Percentiles rank a stretch among this genome's conserved stretches.
Evolutionary conservation across 2,329 filamentous ascomycete genomes (phyloP).

Genomic region (Daldinia sp.): DNA sequence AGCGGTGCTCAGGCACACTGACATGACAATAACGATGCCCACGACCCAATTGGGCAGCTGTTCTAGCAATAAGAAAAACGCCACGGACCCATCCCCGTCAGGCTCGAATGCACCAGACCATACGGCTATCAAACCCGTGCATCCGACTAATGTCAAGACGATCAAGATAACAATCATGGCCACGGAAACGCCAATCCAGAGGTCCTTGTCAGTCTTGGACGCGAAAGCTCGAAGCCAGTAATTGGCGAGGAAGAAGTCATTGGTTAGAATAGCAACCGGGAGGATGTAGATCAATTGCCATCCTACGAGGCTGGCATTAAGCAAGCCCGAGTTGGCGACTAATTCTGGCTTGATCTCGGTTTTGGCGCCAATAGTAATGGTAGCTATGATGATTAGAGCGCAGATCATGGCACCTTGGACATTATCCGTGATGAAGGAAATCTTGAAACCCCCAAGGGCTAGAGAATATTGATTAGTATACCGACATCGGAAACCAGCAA

Average conservation of each 20-base stretch:
- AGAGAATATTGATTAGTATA: slow-evolving; percentile 17
- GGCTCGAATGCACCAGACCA: slow-evolving; percentile 77
- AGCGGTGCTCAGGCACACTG: slow-evolving; percentile 77
- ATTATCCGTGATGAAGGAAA: slow-evolving; percentile 85
- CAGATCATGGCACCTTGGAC: slow-evolving; percentile 83
- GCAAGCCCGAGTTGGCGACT: slow-evolving; percentile 72
- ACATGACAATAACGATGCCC: slow-evolving; percentile 82
- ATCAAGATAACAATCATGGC: slow-evolving; percentile 71
- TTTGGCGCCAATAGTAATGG: slow-evolving; percentile 79
- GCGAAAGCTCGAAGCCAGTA: slow-evolving; percentile 89
- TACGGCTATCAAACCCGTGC: slow-evolving; percentile 76
- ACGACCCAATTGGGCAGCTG: slow-evolving; percentile 82
- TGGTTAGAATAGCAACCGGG: slow-evolving; percentile 80
- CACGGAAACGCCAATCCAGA: slow-evolving; percentile 76
- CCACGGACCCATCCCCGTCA: slow-evolving; percentile 70
- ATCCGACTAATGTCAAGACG: slow-evolving; percentile 77
- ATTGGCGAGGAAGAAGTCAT: slow-evolving; percentile 85
- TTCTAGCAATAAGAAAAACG: slow-evolving; percentile 78
- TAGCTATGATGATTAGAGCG: slow-evolving; percentile 76
- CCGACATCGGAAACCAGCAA: neutral
- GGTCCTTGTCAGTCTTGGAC: slow-evolving; percentile 78
- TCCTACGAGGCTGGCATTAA: slow-evolving; percentile 74
- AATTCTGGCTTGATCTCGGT: slow-evolving; percentile 74
- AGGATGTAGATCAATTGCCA: slow-evolving; percentile 90
- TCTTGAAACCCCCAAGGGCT: slow-evolving; percentile 83